These are phyloP conservation scores for Coccomyxa sp. DNA, from an alignment of 139 green algal genomes.

Conservation along the genomic window DNA sequence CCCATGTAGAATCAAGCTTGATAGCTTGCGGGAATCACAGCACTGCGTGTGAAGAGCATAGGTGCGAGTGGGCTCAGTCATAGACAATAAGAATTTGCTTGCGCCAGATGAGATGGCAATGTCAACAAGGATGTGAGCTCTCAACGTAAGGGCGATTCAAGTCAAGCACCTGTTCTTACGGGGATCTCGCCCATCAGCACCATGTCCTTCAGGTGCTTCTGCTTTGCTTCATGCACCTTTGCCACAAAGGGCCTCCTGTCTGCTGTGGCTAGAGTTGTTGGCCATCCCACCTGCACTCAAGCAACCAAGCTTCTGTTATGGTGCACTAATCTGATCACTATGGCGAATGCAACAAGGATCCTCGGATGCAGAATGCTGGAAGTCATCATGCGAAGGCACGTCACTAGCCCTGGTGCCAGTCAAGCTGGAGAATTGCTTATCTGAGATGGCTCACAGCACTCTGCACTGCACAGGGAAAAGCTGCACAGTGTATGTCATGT, in stretches of 20 bases:
- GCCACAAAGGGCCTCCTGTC: constrained; percentile 33
- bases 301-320: background rate
- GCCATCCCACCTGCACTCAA: constrained; percentile 27
- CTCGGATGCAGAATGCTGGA: too few species aligned
- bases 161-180: constrained; percentile 26
- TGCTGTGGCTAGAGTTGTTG: constrained; percentile 29
- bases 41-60: too few species aligned
- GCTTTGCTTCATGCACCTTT: constrained; percentile 36
- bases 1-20: too few species aligned
- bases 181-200: constrained; percentile 28
- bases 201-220: constrained; percentile 36
- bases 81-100: too few species aligned
- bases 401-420: too few species aligned
- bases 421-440: background rate
- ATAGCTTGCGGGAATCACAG: too few species aligned
- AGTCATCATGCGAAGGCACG: too few species aligned
- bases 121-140: background rate
- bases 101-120: background rate
- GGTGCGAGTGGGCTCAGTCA: too few species aligned
- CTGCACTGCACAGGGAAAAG: background rate
- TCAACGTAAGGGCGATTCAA: too few species aligned
- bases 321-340: background rate
- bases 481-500: background rate
- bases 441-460: background rate
- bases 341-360: too few species aligned